Percentiles rank a stretch among this genome's conserved stretches.
Evolutionary conservation across 768 basidiomycete species (phyloP).

Genomic region (Boletus reticuloceps): DNA sequence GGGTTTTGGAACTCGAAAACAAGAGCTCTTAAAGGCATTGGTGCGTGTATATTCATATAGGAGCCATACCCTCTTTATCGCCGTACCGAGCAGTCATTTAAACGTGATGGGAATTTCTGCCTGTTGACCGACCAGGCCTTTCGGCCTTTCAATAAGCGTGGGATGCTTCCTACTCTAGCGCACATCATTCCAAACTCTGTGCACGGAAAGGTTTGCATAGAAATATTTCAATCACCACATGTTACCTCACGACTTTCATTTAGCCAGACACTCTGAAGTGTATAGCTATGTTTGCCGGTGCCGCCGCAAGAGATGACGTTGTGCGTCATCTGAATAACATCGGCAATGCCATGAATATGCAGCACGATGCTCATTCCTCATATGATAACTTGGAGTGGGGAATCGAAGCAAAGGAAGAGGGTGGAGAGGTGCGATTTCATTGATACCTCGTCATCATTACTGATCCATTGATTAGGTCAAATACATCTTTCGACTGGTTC

Average conservation of each 20-base stretch:
- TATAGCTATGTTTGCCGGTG: constrained; percentile 3
- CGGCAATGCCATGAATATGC: constrained; percentile 3
- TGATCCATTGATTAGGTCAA: background rate
- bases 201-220: background rate
- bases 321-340: background rate
- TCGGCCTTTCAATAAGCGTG: background rate
- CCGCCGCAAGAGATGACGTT: background rate
- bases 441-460: background rate
- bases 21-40: constrained; percentile 1
- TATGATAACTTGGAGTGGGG: background rate
- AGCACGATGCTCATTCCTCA: background rate
- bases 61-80: background rate
- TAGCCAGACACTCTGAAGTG: background rate
- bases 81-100: background rate
- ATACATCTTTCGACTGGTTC: background rate
- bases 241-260: background rate
- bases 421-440: background rate
- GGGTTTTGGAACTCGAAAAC: background rate
- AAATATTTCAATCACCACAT: background rate
- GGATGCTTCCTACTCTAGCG: background rate
- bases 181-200: constrained; percentile 1
- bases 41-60: background rate
- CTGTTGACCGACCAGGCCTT: background rate
- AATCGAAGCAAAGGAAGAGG: constrained; percentile 1
- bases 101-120: constrained; percentile 1